These are phyloP conservation scores for Tephrocybe sp. DNA, from an alignment of 768 basidiomycete species.

Conservation along the genomic window DNA sequence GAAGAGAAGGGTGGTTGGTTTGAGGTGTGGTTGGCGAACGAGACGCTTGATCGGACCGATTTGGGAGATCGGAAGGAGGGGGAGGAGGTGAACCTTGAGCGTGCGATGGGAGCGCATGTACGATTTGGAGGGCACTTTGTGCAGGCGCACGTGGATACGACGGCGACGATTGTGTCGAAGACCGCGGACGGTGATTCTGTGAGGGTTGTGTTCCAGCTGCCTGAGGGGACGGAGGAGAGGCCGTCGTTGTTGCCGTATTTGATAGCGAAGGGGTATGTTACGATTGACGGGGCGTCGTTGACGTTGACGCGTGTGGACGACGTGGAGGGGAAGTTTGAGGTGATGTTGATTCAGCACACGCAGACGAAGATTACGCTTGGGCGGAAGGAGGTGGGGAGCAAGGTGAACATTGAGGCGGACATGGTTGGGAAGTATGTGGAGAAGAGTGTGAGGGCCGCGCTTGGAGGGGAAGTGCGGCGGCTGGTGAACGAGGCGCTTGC, in stretches of 20 bases:
- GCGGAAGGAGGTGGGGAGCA: slow-evolving; percentile 70
- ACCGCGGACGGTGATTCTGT: slow-evolving; percentile 84
- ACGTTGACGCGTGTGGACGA: slow-evolving; percentile 84
- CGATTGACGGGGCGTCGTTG: slow-evolving; percentile 91
- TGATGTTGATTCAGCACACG: slow-evolving; percentile 96
- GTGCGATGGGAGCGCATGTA: slow-evolving; percentile 89
- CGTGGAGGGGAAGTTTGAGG: slow-evolving; percentile 59
- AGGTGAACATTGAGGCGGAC: slow-evolving; percentile 94
- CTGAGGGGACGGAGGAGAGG: slow-evolving; percentile 51
- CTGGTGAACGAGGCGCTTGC: slow-evolving; percentile 54
- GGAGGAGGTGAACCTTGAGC: slow-evolving; percentile 86
- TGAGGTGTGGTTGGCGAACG: slow-evolving; percentile 93
- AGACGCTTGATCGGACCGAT: slow-evolving; percentile 89
- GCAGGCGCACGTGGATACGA: slow-evolving; percentile 95
- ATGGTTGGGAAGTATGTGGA: slow-evolving; percentile 91
- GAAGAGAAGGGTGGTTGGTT: slow-evolving; percentile 72
- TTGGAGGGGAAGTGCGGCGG: slow-evolving; percentile 60
- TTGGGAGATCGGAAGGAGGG: slow-evolving; percentile 79
- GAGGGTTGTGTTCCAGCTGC: slow-evolving; percentile 76
- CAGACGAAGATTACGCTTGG: slow-evolving; percentile 84
- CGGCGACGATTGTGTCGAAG: slow-evolving; percentile 69
- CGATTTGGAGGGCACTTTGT: slow-evolving; percentile 98
- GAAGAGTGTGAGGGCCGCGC: slow-evolving; percentile 73
- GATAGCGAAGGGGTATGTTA: slow-evolving; percentile 91
- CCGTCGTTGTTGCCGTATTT: slow-evolving; percentile 76